Base-by-base conservation (phyloP, 140 eudicot genomes). In the Anethum foeniculum region DNA sequence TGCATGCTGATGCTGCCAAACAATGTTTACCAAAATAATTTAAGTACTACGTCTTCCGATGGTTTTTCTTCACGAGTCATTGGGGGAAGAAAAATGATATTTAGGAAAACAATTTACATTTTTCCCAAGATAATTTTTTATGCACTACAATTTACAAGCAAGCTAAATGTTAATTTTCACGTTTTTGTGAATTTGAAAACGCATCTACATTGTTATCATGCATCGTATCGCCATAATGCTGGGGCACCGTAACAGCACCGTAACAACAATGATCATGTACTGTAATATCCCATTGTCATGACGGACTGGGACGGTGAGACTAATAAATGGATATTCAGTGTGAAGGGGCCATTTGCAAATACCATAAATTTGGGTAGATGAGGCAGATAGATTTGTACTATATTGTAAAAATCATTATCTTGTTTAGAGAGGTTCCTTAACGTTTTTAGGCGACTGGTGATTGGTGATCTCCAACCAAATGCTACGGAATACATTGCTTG, bases 401-500 rank as follows among this genome's bases (percentile, higher is more conserved):
- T n/a, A 1, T 23, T 58, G 67, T n/a, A 1, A n/a, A n/a, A 60
- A n/a, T 60, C 15, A 9, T n/a, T 60, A n/a, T 60, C 32, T 60
- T 60, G 68, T 60, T 60, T 25, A n/a, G 32, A 60, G 68, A 60
- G 68, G n/a, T n/a, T n/a, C n/a, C n/a, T n/a, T n/a, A n/a, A n/a
- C n/a, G n/a, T n/a, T n/a, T n/a, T n/a, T n/a, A n/a, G n/a, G n/a
- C n/a, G n/a, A n/a, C n/a, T n/a, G n/a, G n/a, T n/a, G n/a, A n/a
- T n/a, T 60, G 15, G 15, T 56, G 65, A 56, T 56, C 65, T 56
- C 28, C 1, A n/a, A 0, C 32, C 68, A 60, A n/a, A n/a, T 60
- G 32, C 68, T 60, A 60, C 28, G 28, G 65, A 9, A 56, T 7
- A 56, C 12, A 7, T 23, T 56, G 64, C 27, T 54, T 54, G 3